Base-by-base conservation (phyloP, 805 yeast genomes). In the Ascoidea tarda region DNA sequence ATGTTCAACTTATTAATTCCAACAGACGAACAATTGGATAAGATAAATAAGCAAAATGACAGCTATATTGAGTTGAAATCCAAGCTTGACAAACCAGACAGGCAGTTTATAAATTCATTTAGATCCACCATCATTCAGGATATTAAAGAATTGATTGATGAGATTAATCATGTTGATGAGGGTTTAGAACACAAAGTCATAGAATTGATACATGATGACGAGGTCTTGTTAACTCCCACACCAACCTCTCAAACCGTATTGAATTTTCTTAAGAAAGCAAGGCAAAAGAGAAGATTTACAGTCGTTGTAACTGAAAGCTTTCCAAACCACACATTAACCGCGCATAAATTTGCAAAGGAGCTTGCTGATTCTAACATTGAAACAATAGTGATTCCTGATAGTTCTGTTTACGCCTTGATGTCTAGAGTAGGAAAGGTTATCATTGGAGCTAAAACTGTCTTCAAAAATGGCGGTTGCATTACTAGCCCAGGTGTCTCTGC, bases 361-460 rank as follows among this genome's bases (percentile, higher is more conserved):
- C 75, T 93, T 57, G 84, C 95, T 0, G 84, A 81, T 53, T 88
- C 91, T 53, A 87, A 90, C 51, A 87, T 93, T 49, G 95, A 89
- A 57, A 83, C 96, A 1, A 85, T 90, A 1, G 77, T 93, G 52
- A 85, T 93, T 44, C 97, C 99, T 1, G 99, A 93, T 64, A 77
- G 95, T 5, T 84, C 95, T 32, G 89, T 84, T 0, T 88, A 84
- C 67, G 97, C 99, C 0, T 88, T 93, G 49, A 93, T 93, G 98
- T 86, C 96, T 46, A 75, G 96, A 58, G 98, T 93, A 5, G 96
- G 97, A 48, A 95, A 95, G 66, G 99, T 93, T 33, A 80, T 93
- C 54, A 78, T 95, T 52, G 97, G 98, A 46, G 84, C 98, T 5
- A 78, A 86, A 56, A 81, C 96, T 0, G 97, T 93, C 5, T 85